A percentile compares a stretch with the other conserved stretches of the same genome.
These are phyloP conservation scores for Hanseniaspora clermontiae DNA, from an alignment of 805 yeast species.

Conservation along the genomic window DNA sequence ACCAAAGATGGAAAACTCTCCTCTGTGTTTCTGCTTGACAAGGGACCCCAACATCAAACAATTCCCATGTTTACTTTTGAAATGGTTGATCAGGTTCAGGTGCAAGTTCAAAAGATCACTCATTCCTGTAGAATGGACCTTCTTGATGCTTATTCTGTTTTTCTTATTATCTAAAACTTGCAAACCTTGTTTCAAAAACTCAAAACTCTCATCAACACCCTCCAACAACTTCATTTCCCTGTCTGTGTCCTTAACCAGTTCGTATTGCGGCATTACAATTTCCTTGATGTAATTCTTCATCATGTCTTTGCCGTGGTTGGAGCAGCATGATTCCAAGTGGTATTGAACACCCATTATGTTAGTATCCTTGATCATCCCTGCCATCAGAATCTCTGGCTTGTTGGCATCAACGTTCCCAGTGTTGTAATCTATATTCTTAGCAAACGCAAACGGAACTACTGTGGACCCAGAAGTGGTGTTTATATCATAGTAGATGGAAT, in stretches of 20 bases:
- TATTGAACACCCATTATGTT: conserved; percentile 94
- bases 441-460: conserved; percentile 49
- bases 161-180: neutral
- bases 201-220: neutral
- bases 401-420: conserved; percentile 14
- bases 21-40: conserved; percentile 10
- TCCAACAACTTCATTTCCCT: neutral
- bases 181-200: neutral
- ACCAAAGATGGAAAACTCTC: conserved; percentile 12
- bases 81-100: neutral
- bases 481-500: conserved; percentile 35
- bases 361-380: conserved; percentile 42
- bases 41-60: conserved; percentile 9
- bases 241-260: neutral
- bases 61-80: neutral
- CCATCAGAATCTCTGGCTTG: conserved; percentile 53
- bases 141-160: neutral
- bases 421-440: conserved; percentile 23
- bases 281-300: conserved; percentile 41
- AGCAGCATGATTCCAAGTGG: conserved; percentile 92
- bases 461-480: conserved; percentile 17
- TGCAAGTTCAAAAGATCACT: neutral
- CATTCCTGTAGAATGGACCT: neutral
- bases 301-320: conserved; percentile 48
- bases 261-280: neutral